These are phyloP conservation scores for Penicillium hordei DNA, from an alignment of 2,329 filamentous ascomycete species.

Conservation along the genomic window DNA sequence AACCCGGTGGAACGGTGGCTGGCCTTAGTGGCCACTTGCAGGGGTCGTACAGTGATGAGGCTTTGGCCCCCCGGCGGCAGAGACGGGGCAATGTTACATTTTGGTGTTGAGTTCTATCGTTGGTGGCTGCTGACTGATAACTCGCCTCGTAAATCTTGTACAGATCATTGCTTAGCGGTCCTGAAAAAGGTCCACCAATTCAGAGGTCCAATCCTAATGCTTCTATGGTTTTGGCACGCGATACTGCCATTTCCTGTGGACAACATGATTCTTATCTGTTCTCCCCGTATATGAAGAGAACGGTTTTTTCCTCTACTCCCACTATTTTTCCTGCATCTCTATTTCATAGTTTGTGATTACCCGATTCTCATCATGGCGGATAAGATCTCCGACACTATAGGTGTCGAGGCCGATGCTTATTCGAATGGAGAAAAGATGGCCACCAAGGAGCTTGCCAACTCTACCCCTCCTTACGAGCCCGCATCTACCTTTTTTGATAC, in stretches of 20 bases:
- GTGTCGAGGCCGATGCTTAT: conserved; percentile 16
- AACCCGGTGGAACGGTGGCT: not conserved
- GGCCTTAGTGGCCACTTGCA: not conserved
- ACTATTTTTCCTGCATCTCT: not conserved
- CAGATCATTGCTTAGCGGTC: not conserved
- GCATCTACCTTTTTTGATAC: conserved; percentile 1
- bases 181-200: not conserved
- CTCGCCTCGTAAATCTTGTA: not conserved
- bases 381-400: conserved; percentile 11
- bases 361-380: conserved; percentile 9
- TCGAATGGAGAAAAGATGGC: conserved; percentile 16
- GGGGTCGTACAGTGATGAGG: not conserved
- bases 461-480: not conserved
- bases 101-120: not conserved
- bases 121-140: not conserved
- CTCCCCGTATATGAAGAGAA: not conserved
- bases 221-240: not conserved
- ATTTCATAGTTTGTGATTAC: not conserved
- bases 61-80: not conserved
- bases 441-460: conserved; percentile 21
- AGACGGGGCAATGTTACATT: not conserved
- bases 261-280: not conserved
- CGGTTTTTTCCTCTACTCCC: not conserved
- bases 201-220: not conserved
- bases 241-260: not conserved